phyloP scores from a whole-genome alignment of 441 rosid species.

The Erysimum pusillum region DNA sequence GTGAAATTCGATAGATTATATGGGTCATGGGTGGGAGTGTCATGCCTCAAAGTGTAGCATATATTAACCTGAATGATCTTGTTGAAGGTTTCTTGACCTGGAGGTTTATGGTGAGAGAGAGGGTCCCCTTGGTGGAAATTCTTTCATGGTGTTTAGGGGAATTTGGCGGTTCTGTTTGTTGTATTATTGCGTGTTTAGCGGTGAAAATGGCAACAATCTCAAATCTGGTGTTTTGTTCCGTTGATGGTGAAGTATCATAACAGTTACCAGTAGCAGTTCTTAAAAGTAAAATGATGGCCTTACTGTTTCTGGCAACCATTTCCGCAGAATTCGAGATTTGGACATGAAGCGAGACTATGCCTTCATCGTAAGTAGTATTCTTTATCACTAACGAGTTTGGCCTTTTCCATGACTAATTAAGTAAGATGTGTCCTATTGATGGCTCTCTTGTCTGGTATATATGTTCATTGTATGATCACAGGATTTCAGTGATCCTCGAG shows the following conservation, averaged over 20 bases:
- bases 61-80: constrained; percentile 75
- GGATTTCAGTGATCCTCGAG: constrained; percentile 71
- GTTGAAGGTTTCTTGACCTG: constrained; percentile 87
- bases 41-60: constrained; percentile 47
- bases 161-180: constrained; percentile 74
- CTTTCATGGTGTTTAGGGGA: constrained; percentile 59
- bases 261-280: constrained; percentile 58
- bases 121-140: constrained; percentile 76
- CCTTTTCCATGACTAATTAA: background rate
- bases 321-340: constrained; percentile 87
- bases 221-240: constrained; percentile 80
- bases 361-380: constrained; percentile 71
- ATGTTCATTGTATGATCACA: constrained; percentile 35
- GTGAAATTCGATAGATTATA: constrained; percentile 41
- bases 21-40: constrained; percentile 48
- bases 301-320: constrained; percentile 84
- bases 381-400: background rate
- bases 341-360: constrained; percentile 93
- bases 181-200: constrained; percentile 73
- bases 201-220: constrained; percentile 78
- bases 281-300: constrained; percentile 74
- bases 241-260: constrained; percentile 76
- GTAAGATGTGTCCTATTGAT: constrained; percentile 20
- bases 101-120: constrained; percentile 77
- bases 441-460: constrained; percentile 33